phyloP scores from a whole-genome alignment of 768 basidiomycete species.

The Tricholoma terreum region DNA sequence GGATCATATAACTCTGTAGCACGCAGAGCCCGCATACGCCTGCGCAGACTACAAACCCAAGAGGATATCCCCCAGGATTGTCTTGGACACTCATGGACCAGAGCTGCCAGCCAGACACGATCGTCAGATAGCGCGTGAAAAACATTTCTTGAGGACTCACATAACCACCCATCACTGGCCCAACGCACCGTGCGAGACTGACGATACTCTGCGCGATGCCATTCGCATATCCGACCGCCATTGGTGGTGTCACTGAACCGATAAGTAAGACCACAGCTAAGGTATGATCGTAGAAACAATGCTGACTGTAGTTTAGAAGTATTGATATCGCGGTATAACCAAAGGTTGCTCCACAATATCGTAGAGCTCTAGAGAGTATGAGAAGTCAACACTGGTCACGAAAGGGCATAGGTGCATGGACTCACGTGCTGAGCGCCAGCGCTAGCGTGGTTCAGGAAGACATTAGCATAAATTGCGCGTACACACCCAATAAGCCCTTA shows the following conservation, averaged over 20 bases:
- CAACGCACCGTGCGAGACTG: constrained; percentile 87
- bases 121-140: constrained; percentile 12
- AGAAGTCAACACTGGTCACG: background rate
- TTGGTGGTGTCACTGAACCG: constrained; percentile 80
- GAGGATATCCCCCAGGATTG: constrained; percentile 65
- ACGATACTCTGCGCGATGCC: constrained; percentile 96
- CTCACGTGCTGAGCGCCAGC: constrained; percentile 79
- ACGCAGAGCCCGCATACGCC: constrained; percentile 60
- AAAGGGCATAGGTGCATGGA: constrained; percentile 5
- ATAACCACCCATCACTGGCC: constrained; percentile 81
- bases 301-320: constrained; percentile 76
- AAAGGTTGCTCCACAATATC: constrained; percentile 87
- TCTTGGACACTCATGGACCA: constrained; percentile 73
- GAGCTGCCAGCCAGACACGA: constrained; percentile 37
- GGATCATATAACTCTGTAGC: constrained; percentile 71
- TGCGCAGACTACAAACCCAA: constrained; percentile 71
- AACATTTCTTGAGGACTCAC: constrained; percentile 39
- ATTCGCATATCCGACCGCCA: constrained; percentile 87
- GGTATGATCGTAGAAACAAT: background rate
- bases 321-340: constrained; percentile 90
- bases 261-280: constrained; percentile 6
- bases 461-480: constrained; percentile 8
- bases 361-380: constrained; percentile 56
- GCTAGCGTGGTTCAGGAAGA: constrained; percentile 37
- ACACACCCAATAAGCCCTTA: constrained; percentile 31